Percentiles rank a stretch among this genome's conserved stretches.
phyloP scores from a whole-genome alignment of 2,329 filamentous ascomycete species.

The Claviceps arundinis region DNA sequence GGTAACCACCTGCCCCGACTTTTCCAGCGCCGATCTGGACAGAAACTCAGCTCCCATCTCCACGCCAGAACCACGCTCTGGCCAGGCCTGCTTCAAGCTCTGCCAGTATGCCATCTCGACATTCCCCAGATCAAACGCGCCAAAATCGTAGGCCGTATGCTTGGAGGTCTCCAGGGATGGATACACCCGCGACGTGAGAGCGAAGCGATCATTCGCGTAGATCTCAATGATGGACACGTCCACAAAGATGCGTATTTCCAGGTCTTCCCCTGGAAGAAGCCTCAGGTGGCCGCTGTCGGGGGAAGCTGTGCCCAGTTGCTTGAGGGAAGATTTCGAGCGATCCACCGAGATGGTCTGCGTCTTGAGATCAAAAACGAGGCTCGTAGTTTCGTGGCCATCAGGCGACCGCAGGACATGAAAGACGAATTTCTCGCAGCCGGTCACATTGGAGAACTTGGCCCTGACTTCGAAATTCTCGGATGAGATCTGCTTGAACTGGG shows the following conservation, averaged over 20 bases:
- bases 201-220: conserved; percentile 12
- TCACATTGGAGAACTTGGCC: conserved; percentile 3
- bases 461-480: conserved; percentile 5
- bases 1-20: neutral
- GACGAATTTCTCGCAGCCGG: conserved; percentile 3
- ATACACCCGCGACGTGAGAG: conserved; percentile 12
- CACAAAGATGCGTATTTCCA: conserved; percentile 10
- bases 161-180: conserved; percentile 7
- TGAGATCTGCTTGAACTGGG: neutral
- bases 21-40: neutral
- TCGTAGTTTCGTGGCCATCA: conserved; percentile 7
- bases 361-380: conserved; percentile 8
- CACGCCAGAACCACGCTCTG: neutral
- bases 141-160: neutral
- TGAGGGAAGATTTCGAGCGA: conserved; percentile 8
- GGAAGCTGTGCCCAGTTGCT: conserved; percentile 1
- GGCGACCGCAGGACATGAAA: conserved; percentile 5
- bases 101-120: conserved; percentile 3
- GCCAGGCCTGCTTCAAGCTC: conserved; percentile 3
- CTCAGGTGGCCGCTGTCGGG: conserved; percentile 2
- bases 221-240: conserved; percentile 12
- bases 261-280: conserved; percentile 9
- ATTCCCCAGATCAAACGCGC: neutral
- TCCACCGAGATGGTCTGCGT: conserved; percentile 9
- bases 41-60: conserved; percentile 4